Base-by-base conservation (phyloP, 2,329 filamentous ascomycete species). In the Paecilomyces formosus region DNA sequence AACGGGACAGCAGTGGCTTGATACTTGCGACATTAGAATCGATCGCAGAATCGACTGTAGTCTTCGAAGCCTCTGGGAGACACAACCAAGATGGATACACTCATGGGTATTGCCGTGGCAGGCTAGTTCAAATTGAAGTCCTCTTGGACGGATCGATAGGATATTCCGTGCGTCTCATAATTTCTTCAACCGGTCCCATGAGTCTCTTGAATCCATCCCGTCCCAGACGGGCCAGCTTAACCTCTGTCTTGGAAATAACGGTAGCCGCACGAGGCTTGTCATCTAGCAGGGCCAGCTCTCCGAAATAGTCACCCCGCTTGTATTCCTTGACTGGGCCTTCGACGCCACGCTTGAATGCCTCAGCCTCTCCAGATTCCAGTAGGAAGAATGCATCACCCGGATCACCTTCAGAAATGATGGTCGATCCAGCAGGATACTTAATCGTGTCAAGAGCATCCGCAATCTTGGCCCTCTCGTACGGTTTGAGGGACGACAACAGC, bases 391-490 rank as follows among this genome's bases (percentile, higher is more conserved):
- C 88, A 70, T 95, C 86, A 57, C 94, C 94, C 0, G 88, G 89
- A 71, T 97, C 94, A 56, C 94, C 94, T 75, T 97, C 91, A 59
- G 81, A 82, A 76, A 99, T 97, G 71, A 99, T 96, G 55, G 84
- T 83, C n/a, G 87, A 84, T 22, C 90, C 90, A 7, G 87, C 78
- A 0, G 88, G 82, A 72, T 88, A 96, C 70, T 96, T 97, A 72
- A 88, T 86, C 9, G 92, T 94, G 73, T 97, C 92, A 58, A 99
- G 81, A 1, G 94, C 93, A 76, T 97, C 94, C 61, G 94, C 93
- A 72, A 99, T 97, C 81, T 99, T 99, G 70, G 90, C 91, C 59
- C 94, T 88, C 78, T 99, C 94, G 74, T 97, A 97, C 0, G 89
- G 83, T 52, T 92, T 96, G 58, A 99, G 82, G 22, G 85, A 87